A percentile compares a stretch with the other conserved stretches of the same genome.
phyloP scores from a whole-genome alignment of 805 yeast species.

The Teunomyces funiuensis region DNA sequence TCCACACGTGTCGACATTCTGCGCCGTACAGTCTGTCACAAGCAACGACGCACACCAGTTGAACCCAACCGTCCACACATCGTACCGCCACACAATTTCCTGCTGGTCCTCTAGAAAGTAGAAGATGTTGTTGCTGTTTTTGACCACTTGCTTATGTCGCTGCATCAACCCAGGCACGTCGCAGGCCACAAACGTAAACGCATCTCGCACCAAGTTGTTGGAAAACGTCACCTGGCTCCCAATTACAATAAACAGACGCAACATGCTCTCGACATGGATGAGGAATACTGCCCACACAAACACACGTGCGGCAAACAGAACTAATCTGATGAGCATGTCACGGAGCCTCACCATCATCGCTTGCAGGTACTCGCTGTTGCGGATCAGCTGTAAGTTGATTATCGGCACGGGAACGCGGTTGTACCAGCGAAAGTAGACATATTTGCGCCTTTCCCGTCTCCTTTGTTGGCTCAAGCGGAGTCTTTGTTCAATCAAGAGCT shows the following conservation, averaged over 20 bases:
- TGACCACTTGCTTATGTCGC: not conserved
- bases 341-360: not conserved
- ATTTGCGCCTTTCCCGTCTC: not conserved
- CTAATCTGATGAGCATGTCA: not conserved
- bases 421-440: not conserved
- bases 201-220: not conserved
- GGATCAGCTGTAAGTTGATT: not conserved
- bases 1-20: not conserved
- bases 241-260: not conserved
- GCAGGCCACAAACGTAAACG: not conserved
- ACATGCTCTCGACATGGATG: not conserved
- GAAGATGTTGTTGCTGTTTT: not conserved
- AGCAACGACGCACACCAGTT: slow-evolving; percentile 1
- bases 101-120: not conserved
- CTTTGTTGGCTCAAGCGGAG: not conserved
- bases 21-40: not conserved
- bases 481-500: not conserved
- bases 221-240: not conserved
- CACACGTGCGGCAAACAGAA: not conserved
- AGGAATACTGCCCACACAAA: not conserved
- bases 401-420: not conserved
- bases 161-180: not conserved
- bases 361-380: not conserved
- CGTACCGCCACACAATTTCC: not conserved
- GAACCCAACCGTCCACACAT: not conserved